A percentile compares a stretch with the other conserved stretches of the same genome.
Conservation (phyloP, 305 asterid species). For the Caryopteris hybrid region DNA sequence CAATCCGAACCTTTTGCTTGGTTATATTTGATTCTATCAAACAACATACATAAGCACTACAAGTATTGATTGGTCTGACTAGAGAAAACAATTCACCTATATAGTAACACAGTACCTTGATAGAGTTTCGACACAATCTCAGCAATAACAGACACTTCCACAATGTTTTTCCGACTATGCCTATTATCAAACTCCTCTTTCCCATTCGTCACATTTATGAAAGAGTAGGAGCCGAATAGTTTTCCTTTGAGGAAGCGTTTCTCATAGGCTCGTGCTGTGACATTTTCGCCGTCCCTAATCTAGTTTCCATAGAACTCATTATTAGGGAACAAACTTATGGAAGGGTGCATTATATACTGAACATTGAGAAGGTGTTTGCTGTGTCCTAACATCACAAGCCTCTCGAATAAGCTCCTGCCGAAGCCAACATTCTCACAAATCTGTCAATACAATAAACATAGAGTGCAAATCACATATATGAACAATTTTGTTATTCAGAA, state of each 20-base stretch:
- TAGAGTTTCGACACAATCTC: constrained; percentile 52
- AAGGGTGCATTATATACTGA: constrained; percentile 89
- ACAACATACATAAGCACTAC: no score
- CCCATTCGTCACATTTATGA: constrained; percentile 52
- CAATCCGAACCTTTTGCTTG: constrained; percentile 48
- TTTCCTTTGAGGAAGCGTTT: constrained; percentile 38
- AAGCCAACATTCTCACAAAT: constrained; percentile 47
- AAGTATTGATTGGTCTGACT: background rate
- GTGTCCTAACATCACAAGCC: constrained; percentile 58
- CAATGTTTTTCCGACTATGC: constrained; percentile 44
- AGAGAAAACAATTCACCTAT: no score
- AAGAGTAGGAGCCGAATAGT: constrained; percentile 53
- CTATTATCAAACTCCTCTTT: constrained; percentile 42
- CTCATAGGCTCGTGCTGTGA: constrained; percentile 23
- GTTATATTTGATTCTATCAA: constrained; percentile 33
- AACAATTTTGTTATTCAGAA: no score
- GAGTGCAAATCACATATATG: background rate
- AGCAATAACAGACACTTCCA: constrained; percentile 51
- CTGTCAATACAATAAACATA: constrained; percentile 32
- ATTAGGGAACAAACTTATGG: constrained; percentile 71
- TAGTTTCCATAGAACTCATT: constrained; percentile 40
- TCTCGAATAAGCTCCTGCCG: constrained; percentile 79
- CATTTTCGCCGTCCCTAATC: constrained; percentile 55
- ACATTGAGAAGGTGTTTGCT: constrained; percentile 55
- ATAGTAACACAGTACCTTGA: constrained; percentile 28